These are phyloP conservation scores for Cystobasidium pallidum DNA, from an alignment of 1,284 basidiomycete genomes.

Conservation along the genomic window DNA sequence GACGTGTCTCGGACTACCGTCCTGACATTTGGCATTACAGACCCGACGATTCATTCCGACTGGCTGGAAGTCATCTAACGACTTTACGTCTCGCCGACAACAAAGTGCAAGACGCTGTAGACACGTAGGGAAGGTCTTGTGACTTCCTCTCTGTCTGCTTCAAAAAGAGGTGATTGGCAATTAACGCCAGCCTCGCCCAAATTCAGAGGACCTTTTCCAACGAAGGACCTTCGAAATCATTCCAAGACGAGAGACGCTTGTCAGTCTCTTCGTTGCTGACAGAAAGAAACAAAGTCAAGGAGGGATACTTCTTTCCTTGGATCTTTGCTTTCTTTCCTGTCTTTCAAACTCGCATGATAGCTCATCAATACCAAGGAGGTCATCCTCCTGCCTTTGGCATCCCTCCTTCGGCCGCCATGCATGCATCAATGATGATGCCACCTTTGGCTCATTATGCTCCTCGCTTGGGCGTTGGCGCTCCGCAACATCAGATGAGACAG, in stretches of 20 bases:
- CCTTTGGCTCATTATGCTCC: neutral
- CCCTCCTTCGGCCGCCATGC: neutral
- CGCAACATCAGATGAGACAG: neutral
- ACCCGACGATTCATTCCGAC: neutral
- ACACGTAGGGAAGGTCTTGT: neutral
- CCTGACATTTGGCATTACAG: neutral
- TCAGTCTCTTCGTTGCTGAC: neutral
- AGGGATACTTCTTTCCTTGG: neutral
- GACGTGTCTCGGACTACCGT: neutral
- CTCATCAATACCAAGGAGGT: constrained; percentile 16
- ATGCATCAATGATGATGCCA: constrained; percentile 8
- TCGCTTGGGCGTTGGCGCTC: neutral
- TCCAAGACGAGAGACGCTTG: neutral
- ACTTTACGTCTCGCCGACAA: neutral
- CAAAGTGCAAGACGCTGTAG: neutral
- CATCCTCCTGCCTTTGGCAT: constrained; percentile 9
- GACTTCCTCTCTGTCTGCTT: neutral
- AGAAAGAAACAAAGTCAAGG: neutral
- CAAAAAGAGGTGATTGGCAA: constrained; percentile 11
- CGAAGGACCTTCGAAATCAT: neutral
- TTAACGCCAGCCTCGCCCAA: neutral
- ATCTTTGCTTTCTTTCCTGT: constrained; percentile 1
- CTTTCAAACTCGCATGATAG: constrained; percentile 11
- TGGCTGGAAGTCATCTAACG: too few species aligned
- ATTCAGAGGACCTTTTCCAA: neutral